Percentiles rank a stretch among this genome's conserved stretches.
These are phyloP conservation scores for Sherardia arvensis DNA, from an alignment of 257 asterid species.

Conservation along the genomic window DNA sequence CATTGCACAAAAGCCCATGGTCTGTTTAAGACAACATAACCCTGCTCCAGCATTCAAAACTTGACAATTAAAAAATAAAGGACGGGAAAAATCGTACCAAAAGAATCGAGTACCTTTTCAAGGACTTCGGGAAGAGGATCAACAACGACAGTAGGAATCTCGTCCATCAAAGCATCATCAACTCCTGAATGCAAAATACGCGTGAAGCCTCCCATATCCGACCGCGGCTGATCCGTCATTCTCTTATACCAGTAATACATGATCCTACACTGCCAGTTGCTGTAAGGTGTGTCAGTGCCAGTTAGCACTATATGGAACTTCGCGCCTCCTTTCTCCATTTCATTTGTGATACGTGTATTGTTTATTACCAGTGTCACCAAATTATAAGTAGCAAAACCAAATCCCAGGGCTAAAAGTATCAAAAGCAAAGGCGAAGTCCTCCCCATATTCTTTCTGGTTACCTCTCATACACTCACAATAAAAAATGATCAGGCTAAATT, in stretches of 20 bases:
- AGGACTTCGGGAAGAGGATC: constrained; percentile 90
- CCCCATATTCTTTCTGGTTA: constrained; percentile 55
- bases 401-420: constrained; percentile 61
- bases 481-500: background rate
- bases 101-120: constrained; percentile 49
- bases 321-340: constrained; percentile 13
- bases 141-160: constrained; percentile 77
- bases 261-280: constrained; percentile 91
- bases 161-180: constrained; percentile 82
- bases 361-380: constrained; percentile 59
- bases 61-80: background rate
- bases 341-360: constrained; percentile 23
- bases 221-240: constrained; percentile 59
- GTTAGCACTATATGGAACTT: constrained; percentile 82
- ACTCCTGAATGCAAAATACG: constrained; percentile 89
- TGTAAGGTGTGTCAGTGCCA: constrained; percentile 79
- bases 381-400: too few relatives aligned
- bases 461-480: background rate
- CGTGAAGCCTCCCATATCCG: constrained; percentile 96
- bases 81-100: background rate
- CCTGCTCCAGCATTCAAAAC: constrained; percentile 40
- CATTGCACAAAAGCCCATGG: constrained; percentile 99
- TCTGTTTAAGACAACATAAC: constrained; percentile 84
- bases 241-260: too few relatives aligned
- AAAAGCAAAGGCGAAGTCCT: constrained; percentile 59